Evolutionary conservation across 371 early-diverging fungal species (phyloP).

Genomic region (Homolaphlyctis polyrhiza): DNA sequence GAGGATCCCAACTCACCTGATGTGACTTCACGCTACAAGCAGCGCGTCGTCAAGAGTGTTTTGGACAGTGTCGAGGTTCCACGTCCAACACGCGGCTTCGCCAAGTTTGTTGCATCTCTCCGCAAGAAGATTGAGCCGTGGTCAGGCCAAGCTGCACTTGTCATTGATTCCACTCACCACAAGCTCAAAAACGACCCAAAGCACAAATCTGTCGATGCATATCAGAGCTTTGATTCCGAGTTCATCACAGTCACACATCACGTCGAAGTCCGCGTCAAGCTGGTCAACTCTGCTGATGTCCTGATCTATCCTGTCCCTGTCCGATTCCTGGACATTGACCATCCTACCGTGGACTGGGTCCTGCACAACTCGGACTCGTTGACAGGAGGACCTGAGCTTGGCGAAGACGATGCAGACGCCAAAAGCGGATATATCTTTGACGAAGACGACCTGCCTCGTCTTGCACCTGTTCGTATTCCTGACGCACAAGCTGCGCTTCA

Average conservation of each 20-base stretch:
- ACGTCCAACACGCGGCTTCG: not conserved
- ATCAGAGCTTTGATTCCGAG: not conserved
- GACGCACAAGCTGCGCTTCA: too few species aligned
- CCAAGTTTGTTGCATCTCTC: not conserved
- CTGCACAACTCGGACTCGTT: not conserved
- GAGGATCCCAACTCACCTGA: not conserved
- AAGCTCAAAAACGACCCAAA: not conserved
- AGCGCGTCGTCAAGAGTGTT: not conserved
- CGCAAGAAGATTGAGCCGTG: slow-evolving; percentile 2
- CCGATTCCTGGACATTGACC: slow-evolving; percentile 1
- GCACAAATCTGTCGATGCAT: not conserved
- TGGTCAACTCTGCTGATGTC: not conserved
- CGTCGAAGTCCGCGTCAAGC: not conserved
- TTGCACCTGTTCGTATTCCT: too few species aligned
- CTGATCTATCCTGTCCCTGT: not conserved
- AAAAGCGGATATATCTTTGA: slow-evolving; percentile 2
- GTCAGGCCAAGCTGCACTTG: not conserved
- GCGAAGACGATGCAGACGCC: not conserved
- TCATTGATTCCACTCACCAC: not conserved
- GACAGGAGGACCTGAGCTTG: not conserved
- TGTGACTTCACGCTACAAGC: not conserved
- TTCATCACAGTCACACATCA: slow-evolving; percentile 3
- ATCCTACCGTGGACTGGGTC: not conserved
- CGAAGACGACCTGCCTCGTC: not conserved
- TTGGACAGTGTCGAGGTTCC: not conserved